These are phyloP conservation scores for Moesziomyces sp. DNA, from an alignment of 1,284 basidiomycete genomes.

Conservation along the genomic window DNA sequence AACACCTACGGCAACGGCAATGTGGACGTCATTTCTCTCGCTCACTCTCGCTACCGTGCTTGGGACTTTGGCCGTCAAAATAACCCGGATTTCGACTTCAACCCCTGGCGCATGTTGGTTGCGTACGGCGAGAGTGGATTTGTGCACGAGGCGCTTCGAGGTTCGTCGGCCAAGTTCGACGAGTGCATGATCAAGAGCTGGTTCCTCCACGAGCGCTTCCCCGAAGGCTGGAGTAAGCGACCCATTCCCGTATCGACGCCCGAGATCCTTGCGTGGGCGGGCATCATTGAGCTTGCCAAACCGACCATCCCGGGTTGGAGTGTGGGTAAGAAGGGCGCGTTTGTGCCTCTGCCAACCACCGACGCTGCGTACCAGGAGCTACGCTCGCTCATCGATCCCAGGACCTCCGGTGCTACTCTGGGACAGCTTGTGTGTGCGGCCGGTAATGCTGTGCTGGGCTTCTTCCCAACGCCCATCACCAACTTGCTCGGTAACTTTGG, in stretches of 20 bases:
- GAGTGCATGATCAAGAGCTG: constrained; percentile 32
- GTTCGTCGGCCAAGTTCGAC: constrained; percentile 34
- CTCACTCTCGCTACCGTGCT: constrained; percentile 32
- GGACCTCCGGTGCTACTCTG: constrained; percentile 21
- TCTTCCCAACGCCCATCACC: constrained; percentile 26
- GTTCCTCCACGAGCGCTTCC: constrained; percentile 35
- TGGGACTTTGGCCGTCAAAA: constrained; percentile 10
- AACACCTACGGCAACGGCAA: constrained; percentile 32
- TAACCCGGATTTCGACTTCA: constrained; percentile 39
- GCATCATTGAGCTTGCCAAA: constrained; percentile 15
- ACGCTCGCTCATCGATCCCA: constrained; percentile 21
- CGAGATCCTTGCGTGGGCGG: constrained; percentile 36
- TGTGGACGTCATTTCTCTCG: constrained; percentile 20
- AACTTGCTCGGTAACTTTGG: constrained; percentile 23
- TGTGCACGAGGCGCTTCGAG: constrained; percentile 32
- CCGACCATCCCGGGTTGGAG: constrained; percentile 39
- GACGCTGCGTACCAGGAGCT: constrained; percentile 26
- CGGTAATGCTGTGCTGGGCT: constrained; percentile 23
- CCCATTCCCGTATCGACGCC: constrained; percentile 27
- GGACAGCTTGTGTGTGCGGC: constrained; percentile 19
- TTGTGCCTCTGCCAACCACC: constrained; percentile 25
- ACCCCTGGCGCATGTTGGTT: constrained; percentile 41
- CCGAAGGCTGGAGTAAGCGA: constrained; percentile 30
- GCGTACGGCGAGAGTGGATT: constrained; percentile 41
- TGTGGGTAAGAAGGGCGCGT: constrained; percentile 26